Evolutionary conservation across 768 basidiomycete species (phyloP), one percentile per base, ranked within the genome.

Genomic region (Xerocomus potaroensis): DNA sequence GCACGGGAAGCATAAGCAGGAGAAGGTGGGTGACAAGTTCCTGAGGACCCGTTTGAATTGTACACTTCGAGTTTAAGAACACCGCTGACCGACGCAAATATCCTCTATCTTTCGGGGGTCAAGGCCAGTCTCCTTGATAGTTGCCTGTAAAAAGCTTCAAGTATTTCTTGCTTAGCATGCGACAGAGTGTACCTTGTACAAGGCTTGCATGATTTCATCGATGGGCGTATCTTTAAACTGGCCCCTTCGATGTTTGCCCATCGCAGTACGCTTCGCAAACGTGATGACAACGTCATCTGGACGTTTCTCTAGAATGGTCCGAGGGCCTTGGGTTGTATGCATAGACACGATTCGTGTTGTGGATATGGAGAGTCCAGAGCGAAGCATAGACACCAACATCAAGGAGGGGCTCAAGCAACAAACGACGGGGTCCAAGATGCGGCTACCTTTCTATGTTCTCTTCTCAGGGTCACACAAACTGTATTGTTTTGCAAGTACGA

Each of bases 231-330:
- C 91, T 64, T 92, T 95, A 61, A 94, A 76, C 47, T 92, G 92
- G 19, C 95, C 95, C 65, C 95, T 97, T 75, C 81, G 90, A 29
- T 87, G 84, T 59, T 74, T 81, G 21, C 91, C 89, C 53, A 91
- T 75, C n/a, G 91, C 81, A n/a, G 90, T 93, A 41, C 93, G 81
- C 63, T 86, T 85, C 11, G 89, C 91, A 56, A 88, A 89, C 3
- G 88, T 90, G 49, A 96, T 83, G 51, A 95, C 92, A 14, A 94
- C 87, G 66, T 95, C 92, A 51, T 90, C 79, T 0, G 84, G 77
- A 42, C 74, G 80, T 74, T 81, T 87, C 64, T 84, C 73, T 24
- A 89, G 71, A 38, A 90, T 62, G 8, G 72, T 70, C 27, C 74
- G 50, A 26, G 77, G 71, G 10, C 82, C 81, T 18, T 55, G 60